These are phyloP conservation scores for Aureobasidium pullulans DNA, from an alignment of 2,329 filamentous ascomycete genomes.

Conservation along the genomic window DNA sequence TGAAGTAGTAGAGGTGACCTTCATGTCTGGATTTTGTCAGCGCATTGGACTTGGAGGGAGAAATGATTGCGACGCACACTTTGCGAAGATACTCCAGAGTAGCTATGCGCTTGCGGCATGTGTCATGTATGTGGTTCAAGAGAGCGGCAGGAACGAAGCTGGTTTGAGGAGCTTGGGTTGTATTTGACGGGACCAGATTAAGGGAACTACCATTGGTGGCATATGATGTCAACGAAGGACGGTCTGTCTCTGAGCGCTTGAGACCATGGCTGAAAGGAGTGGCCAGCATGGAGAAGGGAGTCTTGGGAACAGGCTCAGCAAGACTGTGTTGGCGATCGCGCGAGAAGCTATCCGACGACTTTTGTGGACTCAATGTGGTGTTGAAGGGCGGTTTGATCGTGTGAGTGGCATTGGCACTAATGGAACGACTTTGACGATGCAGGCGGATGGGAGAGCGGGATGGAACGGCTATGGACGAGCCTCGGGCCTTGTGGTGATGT, in stretches of 20 bases:
- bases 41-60: not conserved
- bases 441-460: slow-evolving; percentile 15
- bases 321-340: not conserved
- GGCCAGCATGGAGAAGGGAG: slow-evolving; percentile 14
- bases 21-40: slow-evolving; percentile 60
- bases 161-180: not conserved
- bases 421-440: slow-evolving; percentile 17
- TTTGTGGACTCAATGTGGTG: slow-evolving; percentile 20
- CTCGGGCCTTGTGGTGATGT: slow-evolving; percentile 5
- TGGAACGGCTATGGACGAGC: slow-evolving; percentile 9
- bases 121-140: slow-evolving; percentile 69
- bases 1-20: slow-evolving; percentile 95
- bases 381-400: slow-evolving; percentile 11
- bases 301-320: slow-evolving; percentile 7
- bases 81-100: slow-evolving; percentile 90
- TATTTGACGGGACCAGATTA: not conserved
- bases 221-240: not conserved
- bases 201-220: not conserved
- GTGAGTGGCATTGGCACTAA: slow-evolving; percentile 16
- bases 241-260: slow-evolving; percentile 12
- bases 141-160: slow-evolving; percentile 45
- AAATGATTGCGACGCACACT: slow-evolving; percentile 54
- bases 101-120: slow-evolving; percentile 84
- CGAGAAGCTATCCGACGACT: slow-evolving; percentile 24
- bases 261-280: slow-evolving; percentile 10